These are phyloP conservation scores for Pythium apleroticum DNA, from an alignment of 352 stramenopile genomes.

Conservation along the genomic window DNA sequence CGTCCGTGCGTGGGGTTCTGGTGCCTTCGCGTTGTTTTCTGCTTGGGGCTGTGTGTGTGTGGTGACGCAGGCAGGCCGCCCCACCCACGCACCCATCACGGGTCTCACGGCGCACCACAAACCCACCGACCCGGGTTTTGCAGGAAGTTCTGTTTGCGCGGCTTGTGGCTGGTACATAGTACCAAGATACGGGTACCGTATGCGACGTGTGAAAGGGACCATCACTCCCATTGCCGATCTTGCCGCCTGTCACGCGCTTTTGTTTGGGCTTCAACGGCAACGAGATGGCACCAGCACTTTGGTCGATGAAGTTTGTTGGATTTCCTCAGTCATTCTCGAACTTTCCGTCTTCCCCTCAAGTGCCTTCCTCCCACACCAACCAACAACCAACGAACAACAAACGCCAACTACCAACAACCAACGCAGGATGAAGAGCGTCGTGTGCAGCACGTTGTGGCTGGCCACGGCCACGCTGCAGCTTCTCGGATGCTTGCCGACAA, in stretches of 20 bases:
- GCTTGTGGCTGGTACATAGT: neutral
- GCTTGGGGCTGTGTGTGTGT: constrained; percentile 24
- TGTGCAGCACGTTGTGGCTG: neutral
- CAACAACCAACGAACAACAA: neutral
- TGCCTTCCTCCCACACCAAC: neutral
- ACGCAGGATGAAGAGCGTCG: neutral
- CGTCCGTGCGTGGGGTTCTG: constrained; percentile 9
- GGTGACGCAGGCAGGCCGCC: constrained; percentile 28
- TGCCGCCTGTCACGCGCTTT: constrained; percentile 9
- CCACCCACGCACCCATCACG: constrained; percentile 12
- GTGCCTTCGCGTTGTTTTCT: constrained; percentile 17
- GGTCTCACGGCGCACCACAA: neutral
- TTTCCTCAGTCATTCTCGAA: neutral
- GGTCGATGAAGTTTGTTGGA: neutral
- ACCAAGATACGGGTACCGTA: neutral
- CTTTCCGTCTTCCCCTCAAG: neutral
- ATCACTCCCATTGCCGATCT: constrained; percentile 8
- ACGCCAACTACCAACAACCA: neutral
- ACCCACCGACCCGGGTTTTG: neutral
- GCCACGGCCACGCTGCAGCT: neutral
- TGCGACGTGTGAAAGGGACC: constrained; percentile 11
- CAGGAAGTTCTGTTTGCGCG: neutral
- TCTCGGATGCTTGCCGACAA: neutral
- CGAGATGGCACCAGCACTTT: constrained; percentile 1
- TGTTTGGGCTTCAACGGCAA: constrained; percentile 4